Base-by-base conservation (phyloP, 2,329 filamentous ascomycete species). In the Penicillium digitatum region DNA sequence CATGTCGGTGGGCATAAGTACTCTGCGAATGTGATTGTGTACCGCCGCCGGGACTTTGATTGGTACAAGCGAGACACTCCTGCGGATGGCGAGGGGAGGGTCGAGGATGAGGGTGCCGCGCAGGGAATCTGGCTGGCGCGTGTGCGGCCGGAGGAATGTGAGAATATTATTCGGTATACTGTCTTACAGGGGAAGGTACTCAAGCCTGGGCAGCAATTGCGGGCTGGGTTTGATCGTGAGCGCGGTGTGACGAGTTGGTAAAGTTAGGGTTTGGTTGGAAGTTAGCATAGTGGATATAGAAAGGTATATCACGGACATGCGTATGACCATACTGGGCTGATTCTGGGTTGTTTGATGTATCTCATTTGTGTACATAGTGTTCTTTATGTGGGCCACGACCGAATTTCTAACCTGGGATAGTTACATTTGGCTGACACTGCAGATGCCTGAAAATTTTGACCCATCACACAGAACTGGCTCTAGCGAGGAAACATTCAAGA, bases 1-100 rank as follows among this genome's bases (percentile, higher is more conserved):
- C 94, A 99, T 69, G 91, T 96, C 3, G 94, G 94, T 27, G 94
- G 94, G 0, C 94, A 99, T 78, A 96, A 96, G 77, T 97, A 95
- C 76, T 86, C 87, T 44, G 94, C 94, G 27, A 99, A 99, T 67
- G 85, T 97, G 64, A 89, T 99, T 78, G 80, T 99, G 1, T 97
- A 99, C 72, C 83, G 94, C 10, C 81, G 82, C 18, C 78, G 80
- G 8, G 74, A 71, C 58, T 69, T 73, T 24, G 69, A 72, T 5
- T 74, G 72, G 71, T 69, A 71, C 50, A 65, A 65, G 54, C 60
- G 58, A 14, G 64, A 63, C n/a, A n/a, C 20, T 34, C 9, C 43
- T 45, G 43, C 31, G 43, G 48, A 54, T 53, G 63, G 51, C 20
- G 61, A 46, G 9, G 75, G 75, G 2, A 63, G 70, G 35, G 64